Evolutionary conservation across 306 rosid genomes (phyloP), one percentile per base, ranked within the genome.

Genomic region (Mimosa bimucronata): DNA sequence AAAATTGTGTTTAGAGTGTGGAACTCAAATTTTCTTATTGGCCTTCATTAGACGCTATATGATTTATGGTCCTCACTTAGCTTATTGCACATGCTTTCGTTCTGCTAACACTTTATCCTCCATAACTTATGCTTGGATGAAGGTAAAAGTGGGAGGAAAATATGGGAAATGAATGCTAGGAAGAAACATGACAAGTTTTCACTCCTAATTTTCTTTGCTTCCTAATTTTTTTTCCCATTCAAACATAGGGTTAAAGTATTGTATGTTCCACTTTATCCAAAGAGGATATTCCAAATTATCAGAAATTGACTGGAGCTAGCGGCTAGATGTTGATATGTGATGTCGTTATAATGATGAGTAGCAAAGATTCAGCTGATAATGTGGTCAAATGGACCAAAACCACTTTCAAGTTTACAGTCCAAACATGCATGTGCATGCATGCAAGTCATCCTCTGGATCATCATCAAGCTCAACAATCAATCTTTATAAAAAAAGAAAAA

Each of bases 381-480:
- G 55, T 23, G 74, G 74, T 69, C 55, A 23, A 67, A 19, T 38
- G 21, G 52, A 67, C 73, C 50, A 38, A n/a, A 1, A 55, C 30
- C 73, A 40, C 73, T 67, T 67, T 38, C 11, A 25, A 41, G 73
- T 40, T 68, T 9, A 44, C 9, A 8, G 2, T 7, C 46, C 16
- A 66, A 8, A n/a, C 21, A n/a, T 38, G 48, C 80, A 53, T 53
- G 14, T 57, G 64, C 64, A 25, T 13, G 40, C 67, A 26, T 12
- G 9, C 29, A 19, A 60, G 11, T 13, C 65, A 53, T 53, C 26
- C 26, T 53, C n/a, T 61, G 4, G 38, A 61, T 26, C 67, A 61
- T 26, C 67, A 61, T 34, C 38, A 6, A 61, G n/a, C 38, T 61
- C 38, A 28, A 80, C n/a, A 67, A 78, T 68, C 7, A 34, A 34